These are phyloP conservation scores for Anisodus acutangulus DNA, from an alignment of 257 asterid genomes.

Conservation along the genomic window DNA sequence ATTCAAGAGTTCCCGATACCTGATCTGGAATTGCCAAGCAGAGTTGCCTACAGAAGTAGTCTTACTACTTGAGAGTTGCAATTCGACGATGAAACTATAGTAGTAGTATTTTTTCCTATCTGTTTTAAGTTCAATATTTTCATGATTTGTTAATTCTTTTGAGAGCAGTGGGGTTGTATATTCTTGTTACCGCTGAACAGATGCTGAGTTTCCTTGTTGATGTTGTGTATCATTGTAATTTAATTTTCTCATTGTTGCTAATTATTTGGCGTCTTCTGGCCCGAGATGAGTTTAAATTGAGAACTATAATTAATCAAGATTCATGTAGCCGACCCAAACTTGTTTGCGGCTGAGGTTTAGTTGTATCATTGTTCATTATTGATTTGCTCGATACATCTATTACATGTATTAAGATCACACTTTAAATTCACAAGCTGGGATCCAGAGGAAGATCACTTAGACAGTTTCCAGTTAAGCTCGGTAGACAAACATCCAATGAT, in stretches of 20 bases:
- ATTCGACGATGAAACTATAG: not conserved
- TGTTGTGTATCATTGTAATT: not conserved
- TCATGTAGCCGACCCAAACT: no score
- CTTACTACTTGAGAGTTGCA: not conserved
- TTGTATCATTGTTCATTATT: no score
- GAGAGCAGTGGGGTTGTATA: not conserved
- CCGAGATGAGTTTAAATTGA: not conserved
- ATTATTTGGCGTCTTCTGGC: not conserved
- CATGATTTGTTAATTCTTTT: slow-evolving; percentile 27
- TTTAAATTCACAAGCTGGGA: no score
- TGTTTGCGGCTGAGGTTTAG: no score
- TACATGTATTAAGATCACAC: no score
- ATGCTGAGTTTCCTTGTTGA: not conserved
- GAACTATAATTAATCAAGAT: no score
- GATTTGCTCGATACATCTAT: no score
- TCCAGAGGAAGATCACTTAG: no score
- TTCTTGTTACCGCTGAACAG: not conserved
- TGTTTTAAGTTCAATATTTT: not conserved
- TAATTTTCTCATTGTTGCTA: not conserved
- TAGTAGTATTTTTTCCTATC: not conserved
- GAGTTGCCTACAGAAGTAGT: not conserved
- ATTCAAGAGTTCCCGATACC: slow-evolving; percentile 81
- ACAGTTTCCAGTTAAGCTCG: no score
- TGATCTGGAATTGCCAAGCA: slow-evolving; percentile 28
- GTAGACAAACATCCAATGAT: no score